These are phyloP conservation scores for Thelephora aurantiotincta DNA, from an alignment of 768 basidiomycete genomes.

Conservation along the genomic window DNA sequence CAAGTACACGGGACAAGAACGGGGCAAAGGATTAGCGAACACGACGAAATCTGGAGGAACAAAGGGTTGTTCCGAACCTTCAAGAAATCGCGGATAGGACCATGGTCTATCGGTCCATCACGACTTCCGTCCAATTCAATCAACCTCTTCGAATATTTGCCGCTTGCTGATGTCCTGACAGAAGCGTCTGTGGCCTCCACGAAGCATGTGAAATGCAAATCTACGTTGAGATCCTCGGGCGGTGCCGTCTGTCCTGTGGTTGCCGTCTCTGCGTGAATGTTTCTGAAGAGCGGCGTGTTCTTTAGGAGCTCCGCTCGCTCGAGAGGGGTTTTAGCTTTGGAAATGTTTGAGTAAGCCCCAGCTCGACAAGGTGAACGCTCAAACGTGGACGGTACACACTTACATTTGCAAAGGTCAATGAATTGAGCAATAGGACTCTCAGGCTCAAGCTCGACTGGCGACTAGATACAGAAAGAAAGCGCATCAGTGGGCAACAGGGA, in stretches of 20 bases:
- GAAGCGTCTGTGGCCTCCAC: constrained; percentile 41
- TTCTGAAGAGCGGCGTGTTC: constrained; percentile 59
- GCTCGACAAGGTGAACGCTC: not conserved
- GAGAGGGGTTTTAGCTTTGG: constrained; percentile 46
- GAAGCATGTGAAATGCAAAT: constrained; percentile 84
- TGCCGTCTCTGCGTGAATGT: constrained; percentile 64
- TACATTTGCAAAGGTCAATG: not conserved
- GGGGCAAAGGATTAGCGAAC: constrained; percentile 16
- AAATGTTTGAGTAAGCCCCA: not conserved
- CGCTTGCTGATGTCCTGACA: constrained; percentile 7
- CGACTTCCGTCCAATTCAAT: constrained; percentile 80
- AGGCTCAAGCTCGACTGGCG: not conserved
- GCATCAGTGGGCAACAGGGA: constrained; percentile 34
- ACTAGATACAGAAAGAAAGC: not conserved
- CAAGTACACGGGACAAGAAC: not conserved
- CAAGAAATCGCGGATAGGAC: constrained; percentile 44
- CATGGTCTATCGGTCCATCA: constrained; percentile 68
- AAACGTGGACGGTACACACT: not conserved
- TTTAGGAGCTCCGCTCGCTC: constrained; percentile 69
- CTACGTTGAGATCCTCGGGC: constrained; percentile 41
- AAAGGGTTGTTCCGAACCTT: constrained; percentile 21
- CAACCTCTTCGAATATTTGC: constrained; percentile 25
- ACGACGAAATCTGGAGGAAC: not conserved
- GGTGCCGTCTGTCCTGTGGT: constrained; percentile 57
- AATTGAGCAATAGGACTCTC: not conserved